Conservation (phyloP, 2,329 filamentous ascomycete species). For the Clonostachys sp. region DNA sequence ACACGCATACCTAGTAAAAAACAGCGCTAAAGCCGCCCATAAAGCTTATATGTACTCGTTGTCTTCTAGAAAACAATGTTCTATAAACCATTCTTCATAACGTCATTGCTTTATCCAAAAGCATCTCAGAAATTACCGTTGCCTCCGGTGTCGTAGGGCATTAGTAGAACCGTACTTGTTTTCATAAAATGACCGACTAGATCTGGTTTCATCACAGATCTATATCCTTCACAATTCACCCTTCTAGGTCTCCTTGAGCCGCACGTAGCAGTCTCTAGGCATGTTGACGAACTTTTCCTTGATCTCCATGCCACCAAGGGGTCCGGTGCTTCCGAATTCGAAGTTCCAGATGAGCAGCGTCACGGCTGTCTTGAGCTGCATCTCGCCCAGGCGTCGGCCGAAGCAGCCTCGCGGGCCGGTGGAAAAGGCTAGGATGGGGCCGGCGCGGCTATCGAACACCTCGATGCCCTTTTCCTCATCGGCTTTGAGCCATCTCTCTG, state of each 20-base stretch:
- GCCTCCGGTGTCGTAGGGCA: no score
- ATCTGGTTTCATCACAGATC: no score
- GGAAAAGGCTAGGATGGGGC: conserved; percentile 27
- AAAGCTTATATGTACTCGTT: no score
- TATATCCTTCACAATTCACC: no score
- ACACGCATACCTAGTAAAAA: no score
- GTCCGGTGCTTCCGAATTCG: conserved; percentile 12
- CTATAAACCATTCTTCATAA: no score
- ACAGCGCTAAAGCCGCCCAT: no score
- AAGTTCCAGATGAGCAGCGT: conserved; percentile 32
- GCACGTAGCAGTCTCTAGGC: conserved; percentile 17
- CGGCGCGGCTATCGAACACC: conserved; percentile 22
- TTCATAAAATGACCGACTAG: no score
- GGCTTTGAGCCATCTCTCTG: conserved; percentile 41
- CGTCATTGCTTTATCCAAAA: no score
- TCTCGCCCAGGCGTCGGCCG: conserved; percentile 26
- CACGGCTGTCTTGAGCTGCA: conserved; percentile 26
- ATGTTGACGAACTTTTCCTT: conserved; percentile 14
- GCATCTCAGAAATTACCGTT: no score
- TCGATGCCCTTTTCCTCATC: neutral
- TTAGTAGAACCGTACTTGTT: no score
- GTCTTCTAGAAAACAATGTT: no score
- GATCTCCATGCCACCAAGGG: conserved; percentile 7
- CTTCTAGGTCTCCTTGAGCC: conserved; percentile 3
- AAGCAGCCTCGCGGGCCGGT: conserved; percentile 29